phyloP scores from a whole-genome alignment of 306 rosid genomes.

The Castanopsis chinensis region DNA sequence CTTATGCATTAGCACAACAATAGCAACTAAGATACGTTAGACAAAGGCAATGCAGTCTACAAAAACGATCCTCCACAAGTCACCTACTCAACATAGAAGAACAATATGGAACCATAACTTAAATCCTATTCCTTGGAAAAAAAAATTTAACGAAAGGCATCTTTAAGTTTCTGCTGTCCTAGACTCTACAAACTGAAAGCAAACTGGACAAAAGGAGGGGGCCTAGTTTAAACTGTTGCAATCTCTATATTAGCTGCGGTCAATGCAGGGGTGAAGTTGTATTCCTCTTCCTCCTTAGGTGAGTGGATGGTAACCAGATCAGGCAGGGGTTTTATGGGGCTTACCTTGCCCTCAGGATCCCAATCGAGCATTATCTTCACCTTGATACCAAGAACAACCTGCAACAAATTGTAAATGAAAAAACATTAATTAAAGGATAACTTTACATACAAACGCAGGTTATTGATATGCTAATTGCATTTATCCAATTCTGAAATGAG shows the following conservation, averaged over 20 bases:
- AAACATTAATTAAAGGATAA: neutral
- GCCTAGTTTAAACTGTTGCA: too few species aligned
- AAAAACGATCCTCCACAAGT: neutral
- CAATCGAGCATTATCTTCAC: slow-evolving; percentile 82
- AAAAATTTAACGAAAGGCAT: neutral
- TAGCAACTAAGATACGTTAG: neutral
- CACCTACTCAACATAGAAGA: neutral
- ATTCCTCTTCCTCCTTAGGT: slow-evolving; percentile 44
- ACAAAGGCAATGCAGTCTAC: neutral
- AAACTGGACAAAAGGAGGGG: too few species aligned
- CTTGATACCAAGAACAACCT: slow-evolving; percentile 75
- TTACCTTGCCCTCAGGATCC: slow-evolving; percentile 79
- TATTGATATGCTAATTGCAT: neutral
- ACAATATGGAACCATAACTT: neutral
- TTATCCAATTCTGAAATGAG: neutral
- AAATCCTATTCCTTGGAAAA: neutral
- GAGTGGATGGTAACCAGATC: too few species aligned
- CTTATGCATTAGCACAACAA: neutral
- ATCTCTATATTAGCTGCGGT: too few species aligned
- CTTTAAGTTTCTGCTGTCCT: too few species aligned
- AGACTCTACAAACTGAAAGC: too few species aligned
- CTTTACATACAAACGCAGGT: neutral
- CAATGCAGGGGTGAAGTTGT: too few species aligned
- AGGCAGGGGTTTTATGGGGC: too few species aligned
- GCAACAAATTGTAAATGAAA: neutral